Conservation (phyloP, 2,329 filamentous ascomycete genomes). For the Huntiella decipiens region DNA sequence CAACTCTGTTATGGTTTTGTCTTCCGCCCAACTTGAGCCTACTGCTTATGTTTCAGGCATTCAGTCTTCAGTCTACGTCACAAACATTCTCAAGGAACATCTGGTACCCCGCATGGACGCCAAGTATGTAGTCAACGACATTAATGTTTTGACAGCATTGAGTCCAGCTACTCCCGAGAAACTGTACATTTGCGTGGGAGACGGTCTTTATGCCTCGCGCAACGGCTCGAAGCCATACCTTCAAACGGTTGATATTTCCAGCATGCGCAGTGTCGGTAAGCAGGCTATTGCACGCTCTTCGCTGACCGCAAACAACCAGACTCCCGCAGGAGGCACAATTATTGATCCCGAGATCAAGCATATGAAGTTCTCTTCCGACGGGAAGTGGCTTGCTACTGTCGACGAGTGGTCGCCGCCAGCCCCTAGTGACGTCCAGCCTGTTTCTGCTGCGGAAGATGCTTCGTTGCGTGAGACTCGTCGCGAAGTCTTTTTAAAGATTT, state of each 20-base stretch:
- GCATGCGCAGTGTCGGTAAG: constrained; percentile 58
- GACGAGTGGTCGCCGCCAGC: constrained; percentile 73
- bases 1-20: constrained; percentile 80
- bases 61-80: constrained; percentile 41
- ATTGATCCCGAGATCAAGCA: constrained; percentile 60
- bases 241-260: constrained; percentile 73
- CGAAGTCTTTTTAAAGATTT: constrained; percentile 82
- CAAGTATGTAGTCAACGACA: constrained; percentile 20
- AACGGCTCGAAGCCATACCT: constrained; percentile 36
- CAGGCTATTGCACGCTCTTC: constrained; percentile 83
- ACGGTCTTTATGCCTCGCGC: constrained; percentile 36
- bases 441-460: constrained; percentile 19
- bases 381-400: constrained; percentile 75
- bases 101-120: constrained; percentile 28
- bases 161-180: constrained; percentile 43
- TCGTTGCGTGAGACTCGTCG: constrained; percentile 32
- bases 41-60: constrained; percentile 70
- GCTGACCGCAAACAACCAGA: constrained; percentile 60
- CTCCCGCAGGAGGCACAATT: constrained; percentile 45
- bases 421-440: constrained; percentile 39
- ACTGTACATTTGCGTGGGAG: constrained; percentile 49
- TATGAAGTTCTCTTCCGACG: constrained; percentile 59
- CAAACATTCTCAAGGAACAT: constrained; percentile 30
- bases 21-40: constrained; percentile 73
- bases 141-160: constrained; percentile 27